These are phyloP conservation scores for Thymus quinquecostatus DNA, from an alignment of 257 asterid species.

Conservation along the genomic window DNA sequence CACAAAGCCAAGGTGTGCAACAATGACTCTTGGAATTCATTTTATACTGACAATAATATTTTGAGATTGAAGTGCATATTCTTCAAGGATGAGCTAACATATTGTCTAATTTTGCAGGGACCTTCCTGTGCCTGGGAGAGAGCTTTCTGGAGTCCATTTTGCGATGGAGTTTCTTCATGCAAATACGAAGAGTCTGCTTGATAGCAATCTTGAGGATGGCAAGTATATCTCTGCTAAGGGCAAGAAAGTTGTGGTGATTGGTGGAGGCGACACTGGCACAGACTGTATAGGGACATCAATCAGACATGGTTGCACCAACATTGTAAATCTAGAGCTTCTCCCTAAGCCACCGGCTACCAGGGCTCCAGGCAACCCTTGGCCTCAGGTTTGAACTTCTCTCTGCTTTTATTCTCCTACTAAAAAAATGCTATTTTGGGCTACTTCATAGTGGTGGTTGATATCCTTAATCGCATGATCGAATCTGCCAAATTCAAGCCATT, in stretches of 20 bases:
- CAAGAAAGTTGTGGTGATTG: conserved; percentile 96
- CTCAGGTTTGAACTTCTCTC: conserved; percentile 67
- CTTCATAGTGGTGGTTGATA: not conserved
- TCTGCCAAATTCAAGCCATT: not conserved
- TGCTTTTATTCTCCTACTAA: not conserved
- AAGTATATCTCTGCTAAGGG: conserved; percentile 90
- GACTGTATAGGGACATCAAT: conserved; percentile 97
- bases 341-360: conserved; percentile 92
- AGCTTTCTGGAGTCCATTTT: conserved; percentile 89
- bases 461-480: not conserved
- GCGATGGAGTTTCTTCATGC: conserved; percentile 99
- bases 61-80: not conserved
- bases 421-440: not conserved
- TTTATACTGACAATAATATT: not conserved
- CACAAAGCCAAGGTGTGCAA: conserved; percentile 84
- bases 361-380: conserved; percentile 99
- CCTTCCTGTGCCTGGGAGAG: conserved; percentile 97
- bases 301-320: conserved; percentile 84
- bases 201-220: conserved; percentile 87
- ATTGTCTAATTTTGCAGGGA: conserved; percentile 56
- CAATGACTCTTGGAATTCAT: not conserved
- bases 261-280: conserved; percentile 99
- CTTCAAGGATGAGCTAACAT: conserved; percentile 7
- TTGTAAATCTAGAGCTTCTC: conserved; percentile 90
- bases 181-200: conserved; percentile 93